Conservation (phyloP, 345 rosid species). For the Reutealis trisperma region DNA sequence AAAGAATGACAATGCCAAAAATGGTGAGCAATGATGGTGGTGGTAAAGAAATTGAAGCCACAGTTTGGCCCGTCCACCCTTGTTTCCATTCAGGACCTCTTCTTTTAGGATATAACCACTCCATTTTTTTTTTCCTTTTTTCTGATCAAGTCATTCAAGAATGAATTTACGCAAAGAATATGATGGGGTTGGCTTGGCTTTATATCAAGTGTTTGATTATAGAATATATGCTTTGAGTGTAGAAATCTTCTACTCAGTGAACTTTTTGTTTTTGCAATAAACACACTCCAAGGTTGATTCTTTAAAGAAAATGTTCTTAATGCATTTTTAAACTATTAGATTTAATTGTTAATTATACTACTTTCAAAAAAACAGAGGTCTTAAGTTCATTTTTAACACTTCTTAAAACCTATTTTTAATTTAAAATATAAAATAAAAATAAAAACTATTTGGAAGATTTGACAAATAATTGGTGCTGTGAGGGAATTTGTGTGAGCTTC, state of each 20-base stretch:
- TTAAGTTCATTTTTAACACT: not conserved
- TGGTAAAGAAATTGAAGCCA: conserved; percentile 40
- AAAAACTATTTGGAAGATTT: no score
- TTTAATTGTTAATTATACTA: no score
- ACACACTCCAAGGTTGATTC: conserved; percentile 22
- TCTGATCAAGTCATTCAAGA: conserved; percentile 5
- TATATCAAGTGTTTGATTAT: not conserved
- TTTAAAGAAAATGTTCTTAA: not conserved
- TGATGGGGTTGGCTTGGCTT: not conserved
- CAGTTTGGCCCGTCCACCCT: conserved; percentile 47
- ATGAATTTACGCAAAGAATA: not conserved
- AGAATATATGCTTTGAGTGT: conserved; percentile 34
- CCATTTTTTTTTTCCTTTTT: conserved; percentile 29
- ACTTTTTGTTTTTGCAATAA: conserved; percentile 12
- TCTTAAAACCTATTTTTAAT: no score
- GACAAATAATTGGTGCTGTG: no score
- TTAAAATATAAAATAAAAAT: no score
- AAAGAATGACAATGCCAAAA: conserved; percentile 47
- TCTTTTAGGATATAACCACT: conserved; percentile 53
- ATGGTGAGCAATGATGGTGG: conserved; percentile 46
- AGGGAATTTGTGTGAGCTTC: no score
- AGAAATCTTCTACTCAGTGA: conserved; percentile 1
- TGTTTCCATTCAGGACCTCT: conserved; percentile 63
- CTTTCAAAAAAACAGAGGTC: no score
- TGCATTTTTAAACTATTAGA: no score